Evolutionary conservation across 2,329 filamentous ascomycete species (phyloP), one percentile per base, ranked within the genome.

Genomic region (Stromatinia cepivora): DNA sequence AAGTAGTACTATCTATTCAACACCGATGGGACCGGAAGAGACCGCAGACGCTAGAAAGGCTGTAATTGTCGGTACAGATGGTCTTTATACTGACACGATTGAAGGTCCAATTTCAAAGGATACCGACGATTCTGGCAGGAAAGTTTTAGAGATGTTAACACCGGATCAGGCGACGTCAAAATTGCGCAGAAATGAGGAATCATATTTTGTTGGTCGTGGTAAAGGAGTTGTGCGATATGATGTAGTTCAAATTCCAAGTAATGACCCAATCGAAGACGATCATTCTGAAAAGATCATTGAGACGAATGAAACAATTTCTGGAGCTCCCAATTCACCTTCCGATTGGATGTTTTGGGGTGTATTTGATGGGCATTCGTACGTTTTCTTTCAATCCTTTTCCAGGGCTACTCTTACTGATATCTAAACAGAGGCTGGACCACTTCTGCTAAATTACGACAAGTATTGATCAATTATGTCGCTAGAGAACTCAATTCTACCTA

Each of bases 311-410:
- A 84, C 83, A 66, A 84, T 82, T 82, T 86, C 69, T 52, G 84
- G 81, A 76, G 72, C 46, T 77, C 76, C 34, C 76, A 84, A 85
- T 22, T 73, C 84, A 25, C 88, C 84, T 70, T 92, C 87, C 71
- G 96, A 99, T 80, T 99, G 95, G 95, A 98, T 98, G 93, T 99
- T 99, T 80, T 99, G 96, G 95, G 95, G 94, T 70, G 94, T 99
- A 25, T 99, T 98, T 80, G 95, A 99, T 78, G 95, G 95, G 0
- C 95, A 99, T 81, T 92, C 92, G 92, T 94, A 87, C 86, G 71
- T 65, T 15, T 46, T 31, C 8, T 31, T 31, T 7, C 9, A 42
- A 31, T 1, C 15, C 15, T 17, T 42, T 6, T 17, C 6, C 15
- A n/a, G 6, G 15, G 28, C 17, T 20, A 62, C 31, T 31, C 20